Percentiles rank a stretch among this genome's conserved stretches.
Conservation (phyloP, 495 filamentous ascomycete genomes). For the Terfezia claveryi region DNA sequence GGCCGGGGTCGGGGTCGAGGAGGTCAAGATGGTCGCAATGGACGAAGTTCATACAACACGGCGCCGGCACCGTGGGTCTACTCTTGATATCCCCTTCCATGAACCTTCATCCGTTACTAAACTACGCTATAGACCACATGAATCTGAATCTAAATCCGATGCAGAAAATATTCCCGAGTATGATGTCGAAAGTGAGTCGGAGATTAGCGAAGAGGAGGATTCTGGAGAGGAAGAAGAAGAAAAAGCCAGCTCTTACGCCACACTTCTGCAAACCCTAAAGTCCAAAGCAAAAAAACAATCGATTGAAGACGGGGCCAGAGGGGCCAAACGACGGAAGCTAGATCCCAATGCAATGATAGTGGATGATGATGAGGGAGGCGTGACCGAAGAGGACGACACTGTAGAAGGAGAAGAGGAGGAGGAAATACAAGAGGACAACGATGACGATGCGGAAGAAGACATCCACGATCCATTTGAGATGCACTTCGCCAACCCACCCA, state of each 20-base stretch:
- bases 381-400: conserved; percentile 6
- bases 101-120: too few species aligned
- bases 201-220: conserved; percentile 1
- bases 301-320: background rate
- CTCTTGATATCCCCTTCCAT: too few species aligned
- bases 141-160: too few species aligned
- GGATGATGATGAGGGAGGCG: conserved; percentile 21
- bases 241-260: conserved; percentile 20
- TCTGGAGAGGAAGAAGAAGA: conserved; percentile 11
- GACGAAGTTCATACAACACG: conserved; percentile 6
- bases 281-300: background rate
- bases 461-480: conserved; percentile 51
- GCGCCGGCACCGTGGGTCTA: conserved; percentile 5
- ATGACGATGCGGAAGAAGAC: conserved; percentile 30
- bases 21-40: conserved; percentile 13
- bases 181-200: background rate
- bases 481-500: conserved; percentile 48
- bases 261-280: conserved; percentile 22
- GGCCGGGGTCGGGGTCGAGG: conserved; percentile 11
- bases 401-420: conserved; percentile 10
- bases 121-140: too few species aligned
- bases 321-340: conserved; percentile 16
- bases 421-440: conserved; percentile 18
- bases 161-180: background rate
- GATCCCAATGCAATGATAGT: conserved; percentile 18